Evolutionary conservation across 345 rosid genomes (phyloP).

Genomic region (Mangifera indica): DNA sequence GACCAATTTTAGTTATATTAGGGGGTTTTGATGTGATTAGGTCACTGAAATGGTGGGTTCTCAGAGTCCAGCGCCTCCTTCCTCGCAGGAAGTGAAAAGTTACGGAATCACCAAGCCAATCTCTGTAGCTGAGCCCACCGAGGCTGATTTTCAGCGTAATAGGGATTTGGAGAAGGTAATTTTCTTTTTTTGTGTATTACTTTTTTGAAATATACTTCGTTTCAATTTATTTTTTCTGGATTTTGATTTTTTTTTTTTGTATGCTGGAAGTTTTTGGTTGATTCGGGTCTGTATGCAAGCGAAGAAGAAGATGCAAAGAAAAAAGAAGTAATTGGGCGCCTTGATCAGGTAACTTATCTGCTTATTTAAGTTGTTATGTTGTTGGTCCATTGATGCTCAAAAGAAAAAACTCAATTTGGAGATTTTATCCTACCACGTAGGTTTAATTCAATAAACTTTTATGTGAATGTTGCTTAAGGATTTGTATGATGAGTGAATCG

Average conservation of each 20-base stretch:
- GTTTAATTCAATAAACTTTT: not conserved
- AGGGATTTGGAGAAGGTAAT: conserved; percentile 63
- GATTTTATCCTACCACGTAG: not conserved
- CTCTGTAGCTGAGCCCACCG: conserved; percentile 70
- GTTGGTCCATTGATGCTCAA: not conserved
- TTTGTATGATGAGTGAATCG: not conserved
- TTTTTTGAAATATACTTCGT: not conserved
- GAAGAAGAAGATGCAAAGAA: conserved; percentile 72
- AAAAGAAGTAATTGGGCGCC: conserved; percentile 62
- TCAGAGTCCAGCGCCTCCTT: conserved; percentile 39
- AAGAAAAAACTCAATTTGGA: not conserved
- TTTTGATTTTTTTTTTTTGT: conserved; percentile 1
- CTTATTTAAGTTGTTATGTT: not conserved
- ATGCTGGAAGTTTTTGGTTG: conserved; percentile 52
- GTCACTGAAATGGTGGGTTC: conserved; percentile 49
- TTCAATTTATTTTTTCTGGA: conserved; percentile 9
- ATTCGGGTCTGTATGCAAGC: conserved; percentile 71
- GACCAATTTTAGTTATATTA: conserved; percentile 8
- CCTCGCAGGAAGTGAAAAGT: conserved; percentile 33
- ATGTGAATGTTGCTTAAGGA: not conserved
- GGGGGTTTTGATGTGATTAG: conserved; percentile 5
- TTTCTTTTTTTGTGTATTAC: not conserved
- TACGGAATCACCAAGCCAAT: conserved; percentile 79
- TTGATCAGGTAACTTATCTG: conserved; percentile 51
- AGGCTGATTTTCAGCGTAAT: conserved; percentile 68